A percentile compares a stretch with the other conserved stretches of the same genome.
Conservation (phyloP, 164 flowering plant species). For the Vitis vinifera region ASM3070453v1 NC_081814.1:5486001-5486500, state of each 20-base stretch:
- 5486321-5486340: background rate
- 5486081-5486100: background rate
- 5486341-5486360: background rate
- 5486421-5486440: too few relatives aligned
- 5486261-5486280: too few relatives aligned
- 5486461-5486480: too few relatives aligned
- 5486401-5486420: too few relatives aligned
- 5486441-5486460: too few relatives aligned
- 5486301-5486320: background rate
- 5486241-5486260: background rate
- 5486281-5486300: background rate
- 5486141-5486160: slow-evolving; percentile 68
- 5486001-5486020: background rate
- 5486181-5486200: slow-evolving; percentile 90
- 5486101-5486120: slow-evolving; percentile 24
- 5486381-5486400: too few relatives aligned
- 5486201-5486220: slow-evolving; percentile 81
- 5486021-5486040: background rate
- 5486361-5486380: background rate
- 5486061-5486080: background rate
- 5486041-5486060: slow-evolving; percentile 6
- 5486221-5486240: slow-evolving; percentile 92
- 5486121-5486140: slow-evolving; percentile 73
- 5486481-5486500: too few relatives aligned
- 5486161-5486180: slow-evolving; percentile 85